Base-by-base conservation (phyloP, 768 basidiomycete genomes). In the Rhizopogon rudus region DNA sequence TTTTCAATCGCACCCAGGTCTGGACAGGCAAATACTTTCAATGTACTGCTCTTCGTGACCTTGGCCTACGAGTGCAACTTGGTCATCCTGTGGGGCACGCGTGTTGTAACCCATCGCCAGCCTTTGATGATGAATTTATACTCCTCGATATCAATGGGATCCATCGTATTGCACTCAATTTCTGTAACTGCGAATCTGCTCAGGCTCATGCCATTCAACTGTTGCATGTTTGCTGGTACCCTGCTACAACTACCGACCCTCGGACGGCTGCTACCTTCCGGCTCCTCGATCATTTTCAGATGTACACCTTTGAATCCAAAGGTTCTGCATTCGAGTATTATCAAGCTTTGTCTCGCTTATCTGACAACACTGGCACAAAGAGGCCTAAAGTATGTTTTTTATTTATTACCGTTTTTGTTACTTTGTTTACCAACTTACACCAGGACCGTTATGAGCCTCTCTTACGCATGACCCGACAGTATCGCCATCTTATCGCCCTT, bases 251-350 rank as follows among this genome's bases (percentile, higher is more conserved):
- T 44, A 41, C 40, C 25, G 25, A 35, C 17, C 52, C 52, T 25
- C n/a, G 28, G 22, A 43, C 52, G 12, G 52, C 52, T 28, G 52
- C 52, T 25, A 53, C 40, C 28, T 53, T 53, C 40, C 29, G 43
- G 1, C 44, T 68, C 10, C 62, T 73, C 3, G 50, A 68, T 10
- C 44, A 42, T 4, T 70, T 66, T 52, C 61, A 71, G 28, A 51
- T 68, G 0, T 61, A 71, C 0, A 62, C 63, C 3, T 70, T 70
- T 40, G 62, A 62, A 48, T 68, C 63, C 1, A 71, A 73, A 54
- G 41, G 58, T 3, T 65, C 67, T 0, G 58, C 56, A 4, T 70
- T 60, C 51, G 65, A 72, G 44, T 69, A 64, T 44, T 67, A 70
- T 42, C 51, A 63, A n/a, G 46, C 64, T 0, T 57, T 73, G 5